Conservation (phyloP, 2,329 filamentous ascomycete species). For the Tolypocladium amazonense region DNA sequence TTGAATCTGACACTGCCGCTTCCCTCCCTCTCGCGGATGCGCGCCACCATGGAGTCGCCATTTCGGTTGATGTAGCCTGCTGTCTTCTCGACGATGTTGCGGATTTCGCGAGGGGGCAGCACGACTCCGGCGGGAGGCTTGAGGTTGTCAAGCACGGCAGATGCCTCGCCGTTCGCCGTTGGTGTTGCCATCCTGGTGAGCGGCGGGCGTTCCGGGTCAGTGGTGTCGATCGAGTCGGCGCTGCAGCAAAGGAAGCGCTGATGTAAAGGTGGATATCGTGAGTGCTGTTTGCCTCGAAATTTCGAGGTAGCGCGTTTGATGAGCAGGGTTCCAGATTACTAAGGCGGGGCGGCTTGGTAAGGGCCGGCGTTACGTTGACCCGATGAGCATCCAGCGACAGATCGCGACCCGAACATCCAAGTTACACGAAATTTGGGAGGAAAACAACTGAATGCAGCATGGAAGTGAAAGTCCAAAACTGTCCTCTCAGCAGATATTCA, state of each 20-base stretch:
- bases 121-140: conserved; percentile 78
- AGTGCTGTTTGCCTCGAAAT: neutral
- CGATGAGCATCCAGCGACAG: neutral
- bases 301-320: neutral
- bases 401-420: too few relatives aligned
- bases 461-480: neutral
- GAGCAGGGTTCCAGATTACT: neutral
- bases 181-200: neutral
- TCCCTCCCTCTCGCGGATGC: conserved; percentile 81
- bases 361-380: neutral
- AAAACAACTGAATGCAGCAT: neutral
- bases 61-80: conserved; percentile 77
- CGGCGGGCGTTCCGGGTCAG: neutral
- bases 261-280: neutral
- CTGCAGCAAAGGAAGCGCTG: neutral
- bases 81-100: conserved; percentile 81
- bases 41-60: conserved; percentile 63
- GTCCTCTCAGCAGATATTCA: neutral
- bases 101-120: conserved; percentile 80
- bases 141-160: conserved; percentile 49
- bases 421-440: too few relatives aligned
- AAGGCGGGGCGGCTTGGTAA: neutral
- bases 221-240: neutral
- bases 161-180: conserved; percentile 37
- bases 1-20: conserved; percentile 61